Evolutionary conservation across 1,139 yeast genomes (phyloP), one percentile per base, ranked within the genome.

Genomic region (Trichomonascaceae sp.): DNA sequence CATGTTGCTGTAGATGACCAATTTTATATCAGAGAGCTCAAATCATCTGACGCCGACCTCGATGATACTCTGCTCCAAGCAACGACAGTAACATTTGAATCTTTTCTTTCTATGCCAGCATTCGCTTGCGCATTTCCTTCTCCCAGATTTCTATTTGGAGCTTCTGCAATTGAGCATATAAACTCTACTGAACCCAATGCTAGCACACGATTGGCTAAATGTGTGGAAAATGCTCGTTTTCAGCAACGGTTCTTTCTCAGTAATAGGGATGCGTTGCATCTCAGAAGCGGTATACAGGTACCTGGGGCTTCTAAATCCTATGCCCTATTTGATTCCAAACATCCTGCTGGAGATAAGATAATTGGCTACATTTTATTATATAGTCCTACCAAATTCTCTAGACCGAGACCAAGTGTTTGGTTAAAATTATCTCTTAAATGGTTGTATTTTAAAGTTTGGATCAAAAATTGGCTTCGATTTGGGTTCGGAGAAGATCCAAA

Each of bases 291-390:
- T 9, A 36, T 36, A 13, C 41, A 36, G 9, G 15, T 36, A 17
- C 41, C 41, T 36, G 41, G 41, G 17, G 15, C 41, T 36, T 36
- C 41, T 36, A 5, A 2, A 6, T 36, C 41, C 4, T 48, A 39
- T 39, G 50, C 39, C 17, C 24, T 48, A 1, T 48, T 39, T 39
- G 50, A 48, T 41, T 18, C 43, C 7, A 48, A 48, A 45, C 45
- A 39, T 38, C 45, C 50, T 20, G 50, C 36, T 9, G 50, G 50
- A 12, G 38, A 30, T 15, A 20, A 32, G 10, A n/a, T 48, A 12
- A 45, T 48, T 30, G 50, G 45, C 36, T 48, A 22, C 17, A 24
- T 17, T 10, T 22, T 32, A 30, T 9, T 48, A 15, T 20, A 27
- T n/a, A 7, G 45, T 8, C 50, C 50, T 7, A 5, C 20, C 12